Base-by-base conservation (phyloP, 192 early-diverging fungal genomes). In the Geranomyces variabilis region DNA sequence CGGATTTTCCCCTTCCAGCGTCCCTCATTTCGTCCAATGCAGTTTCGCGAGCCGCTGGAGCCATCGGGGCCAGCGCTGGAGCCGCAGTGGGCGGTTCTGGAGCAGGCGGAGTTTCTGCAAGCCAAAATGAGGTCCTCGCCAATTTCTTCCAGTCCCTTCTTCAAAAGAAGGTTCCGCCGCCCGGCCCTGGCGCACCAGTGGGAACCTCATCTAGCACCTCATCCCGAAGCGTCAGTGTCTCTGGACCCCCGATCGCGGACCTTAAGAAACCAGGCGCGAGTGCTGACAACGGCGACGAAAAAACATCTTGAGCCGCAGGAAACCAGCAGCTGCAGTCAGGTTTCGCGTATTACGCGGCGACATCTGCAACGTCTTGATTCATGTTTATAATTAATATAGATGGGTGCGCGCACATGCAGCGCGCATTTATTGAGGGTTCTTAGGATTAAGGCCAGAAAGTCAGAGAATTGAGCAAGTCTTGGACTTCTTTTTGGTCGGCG, bases 61-160 rank as follows among this genome's bases (percentile, higher is more conserved):
- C 34, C 8, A 66, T 53, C 41, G 58, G 58, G 4, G 58, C 58
- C 7, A 55, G 7, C 51, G 51, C 21, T 8, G 51, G 21, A 24
- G 6, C 51, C 2, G 51, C 21, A 9, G 51, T 7, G 7, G 51
- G 21, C 31, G 58, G 58, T 19, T 8, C 15, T 8, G 58, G 29
- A 33, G 68, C 56, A 15, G 31, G 33, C n/a, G 57, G 51, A 36
- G 61, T 61, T 4, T 45, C 70, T 21, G 46, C 70, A 19, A 51
- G 29, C 31, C 70, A 72, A 68, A 91, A 89, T 67, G 93, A 93
- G 76, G 92, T 93, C 6, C 79, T 96, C 22, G 89, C 91, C 22
- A 91, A 91, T 72, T 97, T 96, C 73, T 97, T 96, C 88, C 90
- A 95, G 77, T 91, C 89, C 14, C 83, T 97, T 17, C 45, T 77